phyloP scores from a whole-genome alignment of 495 filamentous ascomycete species.

The Venustampulla echinocandica region DNA sequence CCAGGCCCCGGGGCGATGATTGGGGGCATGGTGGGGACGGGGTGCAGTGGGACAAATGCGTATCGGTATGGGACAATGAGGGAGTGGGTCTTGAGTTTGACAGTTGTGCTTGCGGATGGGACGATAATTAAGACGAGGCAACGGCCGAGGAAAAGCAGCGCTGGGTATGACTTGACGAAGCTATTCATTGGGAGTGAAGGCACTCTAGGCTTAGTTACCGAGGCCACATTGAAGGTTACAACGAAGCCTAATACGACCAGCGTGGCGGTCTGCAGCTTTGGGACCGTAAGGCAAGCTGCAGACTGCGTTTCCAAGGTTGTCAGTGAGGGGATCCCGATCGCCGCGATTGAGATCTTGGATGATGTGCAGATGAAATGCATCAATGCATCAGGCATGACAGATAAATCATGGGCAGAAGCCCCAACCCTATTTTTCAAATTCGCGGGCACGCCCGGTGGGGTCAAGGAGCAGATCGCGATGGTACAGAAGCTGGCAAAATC shows the following conservation, averaged over 20 bases:
- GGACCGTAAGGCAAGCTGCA: slow-evolving; percentile 67
- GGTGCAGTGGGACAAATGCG: slow-evolving; percentile 88
- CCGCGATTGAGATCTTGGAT: slow-evolving; percentile 86
- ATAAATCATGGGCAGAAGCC: slow-evolving; percentile 61
- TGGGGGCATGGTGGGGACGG: slow-evolving; percentile 92
- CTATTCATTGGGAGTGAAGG: slow-evolving; percentile 90
- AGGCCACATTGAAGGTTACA: slow-evolving; percentile 75
- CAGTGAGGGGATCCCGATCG: slow-evolving; percentile 69
- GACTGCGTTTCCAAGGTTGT: slow-evolving; percentile 74
- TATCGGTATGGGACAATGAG: slow-evolving; percentile 94
- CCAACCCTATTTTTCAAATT: slow-evolving; percentile 97
- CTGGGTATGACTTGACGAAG: slow-evolving; percentile 80
- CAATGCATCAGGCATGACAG: slow-evolving; percentile 68
- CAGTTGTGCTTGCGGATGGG: slow-evolving; percentile 87
- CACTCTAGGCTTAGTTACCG: slow-evolving; percentile 82
- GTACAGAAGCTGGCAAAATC: slow-evolving; percentile 58
- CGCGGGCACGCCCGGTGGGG: slow-evolving; percentile 59
- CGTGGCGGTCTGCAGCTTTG: slow-evolving; percentile 82
- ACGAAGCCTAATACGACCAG: slow-evolving; percentile 65
- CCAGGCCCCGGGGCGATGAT: slow-evolving; percentile 81
- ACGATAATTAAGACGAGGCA: slow-evolving; percentile 82
- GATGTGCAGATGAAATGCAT: slow-evolving; percentile 93
- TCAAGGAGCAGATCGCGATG: slow-evolving; percentile 74
- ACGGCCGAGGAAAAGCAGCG: slow-evolving; percentile 67
- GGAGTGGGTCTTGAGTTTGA: slow-evolving; percentile 88